Base-by-base conservation (phyloP, 352 stramenopile species). In the Phytophthora tubulina region DNA sequence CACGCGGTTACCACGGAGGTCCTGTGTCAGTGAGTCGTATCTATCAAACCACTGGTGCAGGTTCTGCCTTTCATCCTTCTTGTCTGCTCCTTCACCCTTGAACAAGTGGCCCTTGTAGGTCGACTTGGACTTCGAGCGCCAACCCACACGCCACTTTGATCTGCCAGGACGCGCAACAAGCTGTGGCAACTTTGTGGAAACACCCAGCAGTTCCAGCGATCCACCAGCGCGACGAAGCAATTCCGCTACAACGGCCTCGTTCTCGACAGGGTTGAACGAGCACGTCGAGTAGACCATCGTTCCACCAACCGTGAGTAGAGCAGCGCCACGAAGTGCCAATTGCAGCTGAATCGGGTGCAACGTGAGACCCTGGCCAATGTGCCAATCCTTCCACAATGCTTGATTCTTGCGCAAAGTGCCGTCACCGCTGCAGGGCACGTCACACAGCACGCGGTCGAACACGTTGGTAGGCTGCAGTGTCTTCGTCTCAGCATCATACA, bases 321-420 rank as follows among this genome's bases (percentile, higher is more conserved):
- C 81, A 27, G 97, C 88, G 9, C 94, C 96, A 30, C 97, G 89
- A 46, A 94, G 68, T 6, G 98, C 93, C 48, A 99, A 98, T 5
- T 84, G 71, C 10, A 99, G 61, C 78, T 99, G 98, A 59, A 97
- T 81, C 1, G 84, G 77, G 65, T 99, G 97, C 64, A 99, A 82
- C 10, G 81, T 95, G 11, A 99, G 86, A 0, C 86, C 89, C 63
- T 95, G 91, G 17, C 82, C 81, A 44, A 98, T 97, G 68, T 90
- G 95, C 97, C 97, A 99, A 11, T 95, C 92, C 63, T 93, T 91
- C 93, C 96, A 98, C 50, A 99, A 82, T 33, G 89, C 65, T 41
- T 98, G 96, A 77, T 98, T 98, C 83, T 99, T 99, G 52, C 98
- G 88, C 13, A 99, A 78, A 17, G 98, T 99, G 57, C 98, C 98